Conservation (phyloP, 2,329 filamentous ascomycete species). For the Penicillium sclerotiorum region DNA sequence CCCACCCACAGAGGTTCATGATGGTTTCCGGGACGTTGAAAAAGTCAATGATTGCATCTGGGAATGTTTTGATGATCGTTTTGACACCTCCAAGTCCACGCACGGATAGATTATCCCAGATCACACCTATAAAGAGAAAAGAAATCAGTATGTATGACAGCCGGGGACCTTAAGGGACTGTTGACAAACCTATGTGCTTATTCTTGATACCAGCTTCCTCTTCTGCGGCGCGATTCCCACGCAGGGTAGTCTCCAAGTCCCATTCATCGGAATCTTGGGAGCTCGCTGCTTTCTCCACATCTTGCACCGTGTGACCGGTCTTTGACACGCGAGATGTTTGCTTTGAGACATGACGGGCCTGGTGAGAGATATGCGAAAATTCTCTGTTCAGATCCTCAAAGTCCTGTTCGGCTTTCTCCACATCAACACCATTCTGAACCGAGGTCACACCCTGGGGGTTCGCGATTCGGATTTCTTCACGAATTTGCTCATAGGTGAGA, state of each 20-base stretch:
- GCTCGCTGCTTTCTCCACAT: constrained; percentile 62
- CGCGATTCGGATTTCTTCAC: constrained; percentile 33
- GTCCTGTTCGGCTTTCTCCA: constrained; percentile 51
- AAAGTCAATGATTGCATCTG: constrained; percentile 74
- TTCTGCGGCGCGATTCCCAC: constrained; percentile 71
- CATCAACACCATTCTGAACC: constrained; percentile 43
- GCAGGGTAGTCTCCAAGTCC: constrained; percentile 73
- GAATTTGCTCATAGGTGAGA: constrained; percentile 31
- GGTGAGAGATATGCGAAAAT: constrained; percentile 42
- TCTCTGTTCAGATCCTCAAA: constrained; percentile 44
- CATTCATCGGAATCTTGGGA: constrained; percentile 60
- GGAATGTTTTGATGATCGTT: constrained; percentile 75
- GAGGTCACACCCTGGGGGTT: constrained; percentile 38
- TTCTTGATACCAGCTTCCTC: constrained; percentile 75
- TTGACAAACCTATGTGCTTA: constrained; percentile 66
- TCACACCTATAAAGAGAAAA: constrained; percentile 63
- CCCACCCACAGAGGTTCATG: constrained; percentile 64
- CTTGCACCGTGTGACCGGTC: constrained; percentile 34
- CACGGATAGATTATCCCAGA: constrained; percentile 77
- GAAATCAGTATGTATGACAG: not conserved
- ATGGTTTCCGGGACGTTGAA: constrained; percentile 72
- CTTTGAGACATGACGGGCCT: constrained; percentile 39
- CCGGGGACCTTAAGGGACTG: not conserved
- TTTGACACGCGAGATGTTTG: constrained; percentile 34
- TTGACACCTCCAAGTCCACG: constrained; percentile 73